A percentile compares a stretch with the other conserved stretches of the same genome.
phyloP scores from a whole-genome alignment of 805 yeast species.

The Yueomyces sinensis region DNA sequence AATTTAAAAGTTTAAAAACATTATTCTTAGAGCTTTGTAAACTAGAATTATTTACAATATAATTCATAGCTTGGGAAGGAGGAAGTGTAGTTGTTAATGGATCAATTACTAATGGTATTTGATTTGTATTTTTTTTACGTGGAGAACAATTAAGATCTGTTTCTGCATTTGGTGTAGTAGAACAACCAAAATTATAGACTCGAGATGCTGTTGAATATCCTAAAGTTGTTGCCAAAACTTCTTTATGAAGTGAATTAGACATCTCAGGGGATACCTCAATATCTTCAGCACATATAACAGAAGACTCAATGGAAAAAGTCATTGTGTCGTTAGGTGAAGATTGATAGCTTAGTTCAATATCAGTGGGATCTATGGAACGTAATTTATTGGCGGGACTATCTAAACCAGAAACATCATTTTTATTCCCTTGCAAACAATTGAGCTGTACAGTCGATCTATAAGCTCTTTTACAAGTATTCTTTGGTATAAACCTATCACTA shows the following conservation, averaged over 20 bases:
- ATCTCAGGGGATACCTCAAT: background rate
- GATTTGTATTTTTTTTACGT: no score
- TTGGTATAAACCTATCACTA: slow-evolving; percentile 32
- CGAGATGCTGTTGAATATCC: background rate
- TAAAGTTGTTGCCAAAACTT: background rate
- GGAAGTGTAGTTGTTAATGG: no score
- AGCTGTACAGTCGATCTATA: slow-evolving; percentile 14
- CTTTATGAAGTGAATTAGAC: background rate
- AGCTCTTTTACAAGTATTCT: slow-evolving; percentile 18
- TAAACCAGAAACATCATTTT: background rate
- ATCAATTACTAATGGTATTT: no score
- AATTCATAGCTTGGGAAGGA: no score
- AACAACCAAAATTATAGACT: no score
- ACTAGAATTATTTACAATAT: no score
- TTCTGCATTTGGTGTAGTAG: no score
- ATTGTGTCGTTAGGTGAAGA: background rate
- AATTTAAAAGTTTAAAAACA: no score
- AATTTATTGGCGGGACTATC: background rate
- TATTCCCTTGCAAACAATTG: background rate
- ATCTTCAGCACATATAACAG: background rate
- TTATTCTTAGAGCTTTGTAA: no score
- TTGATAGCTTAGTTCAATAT: no score
- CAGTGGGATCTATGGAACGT: background rate
- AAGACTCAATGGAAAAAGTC: background rate
- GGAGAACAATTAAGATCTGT: no score